phyloP scores from a whole-genome alignment of 495 filamentous ascomycete genomes.

The Tuber calosporum region DNA sequence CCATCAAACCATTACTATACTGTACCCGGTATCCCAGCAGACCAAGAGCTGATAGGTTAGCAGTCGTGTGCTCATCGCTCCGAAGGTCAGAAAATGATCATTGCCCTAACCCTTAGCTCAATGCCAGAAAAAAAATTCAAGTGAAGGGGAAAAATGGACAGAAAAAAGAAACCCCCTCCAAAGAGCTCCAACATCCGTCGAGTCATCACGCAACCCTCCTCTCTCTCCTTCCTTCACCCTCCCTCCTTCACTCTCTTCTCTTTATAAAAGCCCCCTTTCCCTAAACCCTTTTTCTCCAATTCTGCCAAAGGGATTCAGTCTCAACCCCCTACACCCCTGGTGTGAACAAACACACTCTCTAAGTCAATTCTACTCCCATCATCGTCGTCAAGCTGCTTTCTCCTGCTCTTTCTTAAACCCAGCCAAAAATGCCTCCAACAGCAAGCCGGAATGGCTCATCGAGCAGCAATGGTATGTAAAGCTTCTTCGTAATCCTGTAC shows the following conservation, averaged over 20 bases:
- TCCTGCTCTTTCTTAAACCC: constrained; percentile 39
- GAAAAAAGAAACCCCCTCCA: background rate
- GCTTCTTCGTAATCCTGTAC: background rate
- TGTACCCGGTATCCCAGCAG: background rate
- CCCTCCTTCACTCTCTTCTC: background rate
- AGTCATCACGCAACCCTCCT: background rate
- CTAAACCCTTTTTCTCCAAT: constrained; percentile 9
- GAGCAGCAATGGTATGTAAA: constrained; percentile 25
- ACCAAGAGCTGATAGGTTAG: background rate
- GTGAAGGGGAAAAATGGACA: background rate
- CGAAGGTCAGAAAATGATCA: background rate
- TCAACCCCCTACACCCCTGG: background rate
- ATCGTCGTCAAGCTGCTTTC: background rate
- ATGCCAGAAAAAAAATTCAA: background rate
- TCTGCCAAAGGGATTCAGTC: background rate
- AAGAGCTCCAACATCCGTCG: background rate
- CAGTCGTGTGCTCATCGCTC: background rate
- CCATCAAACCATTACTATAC: background rate
- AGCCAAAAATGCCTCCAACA: constrained; percentile 34
- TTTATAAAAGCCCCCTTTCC: constrained; percentile 10
- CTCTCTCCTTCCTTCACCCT: background rate
- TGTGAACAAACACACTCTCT: background rate
- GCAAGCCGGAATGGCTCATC: constrained; percentile 36
- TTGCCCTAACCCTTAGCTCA: background rate
- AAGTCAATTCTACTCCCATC: constrained; percentile 26